Evolutionary conservation across 2,329 filamentous ascomycete species (phyloP), one percentile per base, ranked within the genome.

Genomic region (Xylariaceae sp.): DNA sequence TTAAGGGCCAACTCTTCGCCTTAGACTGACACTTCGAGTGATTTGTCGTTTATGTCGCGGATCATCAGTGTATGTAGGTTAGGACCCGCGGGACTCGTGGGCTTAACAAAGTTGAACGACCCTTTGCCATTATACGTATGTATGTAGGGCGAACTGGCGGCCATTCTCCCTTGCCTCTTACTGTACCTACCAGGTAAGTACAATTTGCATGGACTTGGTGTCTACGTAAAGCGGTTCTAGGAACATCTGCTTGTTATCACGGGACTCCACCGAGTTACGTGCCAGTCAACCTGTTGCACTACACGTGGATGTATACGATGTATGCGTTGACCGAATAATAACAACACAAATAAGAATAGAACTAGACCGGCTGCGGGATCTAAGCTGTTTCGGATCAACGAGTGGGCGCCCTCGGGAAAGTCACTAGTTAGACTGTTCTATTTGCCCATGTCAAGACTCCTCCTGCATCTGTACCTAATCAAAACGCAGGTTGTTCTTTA

Each of bases 391-490:
- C 44, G 47, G 44, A 47, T 55, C 50, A 26, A 52, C 48, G 48
- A 49, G 48, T 41, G 54, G 40, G 20, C 43, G 45, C 44, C 42
- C 42, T 21, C 48, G 52, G 54, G 54, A 50, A 50, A 54, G n/a
- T 60, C 56, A 40, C 37, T 37, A n/a, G n/a, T n/a, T 44, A 48
- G 45, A 52, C 14, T 37, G 32, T 14, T 37, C 32, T 37, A 37
- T 37, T 10, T 10, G 32, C 32, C 32, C 52, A 54, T 32, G 50
- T 50, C 54, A 50, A 56, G 48, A 56, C 50, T 48, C 44, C 32
- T 49, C 59, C 61, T 62, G 61, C 59, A 62, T 64, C 57, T 56
- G 54, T 62, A 64, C 61, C 61, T 63, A 57, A 62, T 47, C 23
- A 40, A 50, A 40, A 4, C 32, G 32, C 14, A 9, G 23, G 4